Evolutionary conservation across 78 protist species (phyloP), one percentile per base, ranked within the genome.

Genomic region (Emiliania huxleyi): DNA sequence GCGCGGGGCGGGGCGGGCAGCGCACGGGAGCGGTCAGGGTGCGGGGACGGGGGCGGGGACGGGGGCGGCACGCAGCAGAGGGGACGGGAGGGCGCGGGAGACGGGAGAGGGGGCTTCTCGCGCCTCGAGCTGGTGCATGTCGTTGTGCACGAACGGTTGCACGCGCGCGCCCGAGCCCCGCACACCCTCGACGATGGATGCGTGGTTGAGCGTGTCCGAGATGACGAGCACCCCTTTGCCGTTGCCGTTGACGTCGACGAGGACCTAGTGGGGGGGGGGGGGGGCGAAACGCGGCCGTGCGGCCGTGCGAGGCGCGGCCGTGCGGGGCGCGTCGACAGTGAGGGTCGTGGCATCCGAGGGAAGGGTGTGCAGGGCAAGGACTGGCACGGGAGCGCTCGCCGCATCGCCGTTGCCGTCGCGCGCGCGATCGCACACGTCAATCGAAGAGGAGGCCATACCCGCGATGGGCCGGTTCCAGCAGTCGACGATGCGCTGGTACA

Each of bases 131-230:
- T 49, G 33, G 44, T 1, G 0, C 85, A 52, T 48, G 87, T 79
- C 95, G 96, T 99, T 98, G 98, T 99, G 99, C 26, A 73, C 23
- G 94, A 98, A 99, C 15, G 97, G 98, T 35, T 87, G 40, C 37
- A 98, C 95, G 23, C 38, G 92, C 45, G 99, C 97, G 21, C 97
- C 98, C 8, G 99, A 94, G 49, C 93, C 56, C 44, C 91, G 56
- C n/a, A 95, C 94, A 71, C 99, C 99, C 19, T 93, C 90, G 37
- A 98, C 99, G 45, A 99, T 56, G 21, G 99, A 98, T 33, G 99
- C 94, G 91, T 99, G 99, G 96, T 99, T 99, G 35, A 97, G 92
- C 29, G 93, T 37, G 94, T 99, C 99, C 29, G 95, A 83, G 83
- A 29, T 4, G 83, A 29, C 3, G 37, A 99, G 96, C 25, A 87